Conservation (phyloP, 208 protist genomes). For the Trypanosoma congolense region DNA sequence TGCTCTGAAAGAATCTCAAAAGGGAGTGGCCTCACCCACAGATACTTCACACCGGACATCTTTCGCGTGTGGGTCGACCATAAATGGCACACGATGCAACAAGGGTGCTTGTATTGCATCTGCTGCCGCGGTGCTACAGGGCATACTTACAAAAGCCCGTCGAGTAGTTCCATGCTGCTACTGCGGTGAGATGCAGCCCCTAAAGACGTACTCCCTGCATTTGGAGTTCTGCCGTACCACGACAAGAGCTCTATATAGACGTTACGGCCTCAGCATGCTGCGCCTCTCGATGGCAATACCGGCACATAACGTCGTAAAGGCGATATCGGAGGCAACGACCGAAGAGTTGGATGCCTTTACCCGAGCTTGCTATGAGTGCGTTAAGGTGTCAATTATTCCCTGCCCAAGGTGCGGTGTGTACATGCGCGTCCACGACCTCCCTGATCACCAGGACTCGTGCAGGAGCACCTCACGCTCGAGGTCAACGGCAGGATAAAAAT, state of each 20-base stretch:
- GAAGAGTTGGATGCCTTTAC: slow-evolving; percentile 37
- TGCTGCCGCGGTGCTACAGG: slow-evolving; percentile 46
- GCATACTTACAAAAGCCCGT: slow-evolving; percentile 51
- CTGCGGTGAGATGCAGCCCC: slow-evolving; percentile 54
- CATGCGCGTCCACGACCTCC: slow-evolving; percentile 62
- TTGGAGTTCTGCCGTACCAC: slow-evolving; percentile 35
- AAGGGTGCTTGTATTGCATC: slow-evolving; percentile 17
- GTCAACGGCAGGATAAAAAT: not conserved
- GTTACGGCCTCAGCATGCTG: slow-evolving; percentile 19
- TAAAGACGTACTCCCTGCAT: slow-evolving; percentile 50
- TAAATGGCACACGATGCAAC: not conserved
- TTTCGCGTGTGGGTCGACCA: not conserved
- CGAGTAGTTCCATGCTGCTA: slow-evolving; percentile 69
- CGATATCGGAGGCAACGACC: slow-evolving; percentile 8
- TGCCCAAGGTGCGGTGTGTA: slow-evolving; percentile 50
- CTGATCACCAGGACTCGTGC: slow-evolving; percentile 69
- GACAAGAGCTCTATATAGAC: slow-evolving; percentile 32
- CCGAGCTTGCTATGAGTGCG: slow-evolving; percentile 34
- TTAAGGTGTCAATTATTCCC: slow-evolving; percentile 48
- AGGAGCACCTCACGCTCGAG: slow-evolving; percentile 29
- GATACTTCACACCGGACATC: not conserved
- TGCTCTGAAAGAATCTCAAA: not conserved
- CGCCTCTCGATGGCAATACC: slow-evolving; percentile 17
- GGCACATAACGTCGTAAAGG: slow-evolving; percentile 20
- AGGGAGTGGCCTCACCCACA: not conserved